Conservation (phyloP, 257 asterid species). For the Solanum appendiculatum region DNA sequence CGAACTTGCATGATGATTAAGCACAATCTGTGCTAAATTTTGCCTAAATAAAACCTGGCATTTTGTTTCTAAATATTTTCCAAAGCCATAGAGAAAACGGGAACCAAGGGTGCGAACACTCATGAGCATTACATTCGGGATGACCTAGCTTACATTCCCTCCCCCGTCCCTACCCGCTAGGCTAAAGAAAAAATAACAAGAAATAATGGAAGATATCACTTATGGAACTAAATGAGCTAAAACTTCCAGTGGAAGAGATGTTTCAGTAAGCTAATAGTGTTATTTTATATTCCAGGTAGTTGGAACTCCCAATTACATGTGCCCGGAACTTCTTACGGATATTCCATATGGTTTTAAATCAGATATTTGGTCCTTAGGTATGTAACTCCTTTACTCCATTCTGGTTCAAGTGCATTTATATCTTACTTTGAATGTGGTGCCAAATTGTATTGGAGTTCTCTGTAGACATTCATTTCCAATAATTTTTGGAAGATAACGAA, state of each 20-base stretch:
- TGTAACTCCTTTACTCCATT: neutral
- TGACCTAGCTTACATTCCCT: neutral
- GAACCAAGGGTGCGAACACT: neutral
- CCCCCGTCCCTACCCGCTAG: neutral
- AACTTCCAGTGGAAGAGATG: neutral
- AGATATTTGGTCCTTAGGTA: slow-evolving; percentile 99
- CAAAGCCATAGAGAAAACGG: neutral
- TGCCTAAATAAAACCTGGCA: neutral
- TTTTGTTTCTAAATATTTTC: neutral
- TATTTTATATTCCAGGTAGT: slow-evolving; percentile 52
- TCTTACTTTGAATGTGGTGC: neutral
- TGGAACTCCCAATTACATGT: slow-evolving; percentile 99
- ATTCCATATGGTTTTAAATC: slow-evolving; percentile 97
- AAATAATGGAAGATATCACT: neutral
- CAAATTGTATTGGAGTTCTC: neutral
- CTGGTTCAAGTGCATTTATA: neutral
- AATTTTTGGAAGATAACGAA: neutral
- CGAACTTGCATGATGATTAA: neutral
- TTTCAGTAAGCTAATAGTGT: neutral
- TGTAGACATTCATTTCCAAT: neutral
- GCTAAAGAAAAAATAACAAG: neutral
- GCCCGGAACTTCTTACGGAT: slow-evolving; percentile 98
- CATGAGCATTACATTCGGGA: neutral
- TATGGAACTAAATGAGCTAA: neutral
- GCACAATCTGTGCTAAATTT: neutral